Evolutionary conservation across 192 early-diverging fungal genomes (phyloP).

Genomic region (Backusella macrospora): DNA sequence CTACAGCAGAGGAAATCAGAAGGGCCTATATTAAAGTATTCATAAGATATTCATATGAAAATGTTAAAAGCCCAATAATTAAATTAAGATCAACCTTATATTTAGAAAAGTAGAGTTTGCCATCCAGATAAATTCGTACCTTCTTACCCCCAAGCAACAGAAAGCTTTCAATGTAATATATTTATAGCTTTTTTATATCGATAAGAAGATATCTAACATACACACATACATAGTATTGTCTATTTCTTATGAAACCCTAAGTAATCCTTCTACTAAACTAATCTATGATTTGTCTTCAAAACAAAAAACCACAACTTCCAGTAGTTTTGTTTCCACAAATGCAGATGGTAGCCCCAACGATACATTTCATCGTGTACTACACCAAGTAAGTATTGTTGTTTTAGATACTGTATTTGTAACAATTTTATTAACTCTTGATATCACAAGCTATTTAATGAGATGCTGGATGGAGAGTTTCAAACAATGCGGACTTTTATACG

Average conservation of each 20-base stretch:
- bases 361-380: conserved; percentile 52
- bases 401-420: not conserved
- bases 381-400: conserved; percentile 41
- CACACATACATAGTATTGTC: conserved; percentile 42
- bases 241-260: conserved; percentile 55
- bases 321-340: conserved; percentile 26
- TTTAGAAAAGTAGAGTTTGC: conserved; percentile 53
- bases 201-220: conserved; percentile 5
- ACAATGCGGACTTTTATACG: conserved; percentile 57
- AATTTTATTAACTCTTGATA: not conserved
- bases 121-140: conserved; percentile 62
- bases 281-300: conserved; percentile 52
- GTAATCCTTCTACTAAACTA: conserved; percentile 49
- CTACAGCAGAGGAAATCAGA: conserved; percentile 52
- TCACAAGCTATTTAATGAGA: conserved; percentile 50
- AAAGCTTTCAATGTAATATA: conserved; percentile 58
- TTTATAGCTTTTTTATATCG: not conserved
- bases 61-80: not conserved
- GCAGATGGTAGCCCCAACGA: conserved; percentile 37
- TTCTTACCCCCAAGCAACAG: conserved; percentile 55
- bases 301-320: not conserved
- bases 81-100: not conserved
- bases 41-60: not conserved
- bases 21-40: conserved; percentile 47
- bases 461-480: conserved; percentile 63